Conservation (phyloP, 2,329 filamentous ascomycete genomes). For the Monilinia fructigena region DNA sequence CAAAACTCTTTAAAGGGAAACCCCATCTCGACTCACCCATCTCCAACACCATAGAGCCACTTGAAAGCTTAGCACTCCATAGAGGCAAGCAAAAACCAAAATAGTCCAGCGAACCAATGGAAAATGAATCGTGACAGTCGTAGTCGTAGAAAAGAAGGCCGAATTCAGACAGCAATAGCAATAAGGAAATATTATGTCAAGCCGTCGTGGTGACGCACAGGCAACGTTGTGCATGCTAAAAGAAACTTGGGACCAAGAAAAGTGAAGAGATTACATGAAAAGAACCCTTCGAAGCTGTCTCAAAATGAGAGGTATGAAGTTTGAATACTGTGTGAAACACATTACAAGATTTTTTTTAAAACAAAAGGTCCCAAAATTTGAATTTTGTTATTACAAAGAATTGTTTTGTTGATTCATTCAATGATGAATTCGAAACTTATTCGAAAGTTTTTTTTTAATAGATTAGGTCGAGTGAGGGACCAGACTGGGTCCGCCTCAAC, state of each 20-base stretch:
- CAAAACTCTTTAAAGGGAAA: not conserved
- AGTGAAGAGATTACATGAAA: conserved; percentile 22
- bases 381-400: conserved; percentile 23
- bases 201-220: conserved; percentile 16
- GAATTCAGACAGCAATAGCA: conserved; percentile 7
- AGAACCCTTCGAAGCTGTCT: conserved; percentile 19
- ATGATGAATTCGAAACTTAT: conserved; percentile 12
- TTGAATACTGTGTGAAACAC: conserved; percentile 19
- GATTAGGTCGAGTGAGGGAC: not conserved
- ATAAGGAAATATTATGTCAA: conserved; percentile 14
- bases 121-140: conserved; percentile 20
- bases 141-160: conserved; percentile 17
- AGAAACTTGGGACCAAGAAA: conserved; percentile 3
- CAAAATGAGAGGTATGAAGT: conserved; percentile 23
- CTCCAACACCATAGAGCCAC: conserved; percentile 10
- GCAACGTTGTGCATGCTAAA: not conserved
- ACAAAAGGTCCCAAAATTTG: conserved; percentile 24
- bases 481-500: not conserved
- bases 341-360: conserved; percentile 23
- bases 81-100: conserved; percentile 6
- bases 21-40: not conserved
- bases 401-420: conserved; percentile 15
- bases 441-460: conserved; percentile 7
- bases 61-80: not conserved
- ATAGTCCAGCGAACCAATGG: conserved; percentile 14